phyloP scores from a whole-genome alignment of 2,329 filamentous ascomycete species.

The Colletotrichum destructivum region DNA sequence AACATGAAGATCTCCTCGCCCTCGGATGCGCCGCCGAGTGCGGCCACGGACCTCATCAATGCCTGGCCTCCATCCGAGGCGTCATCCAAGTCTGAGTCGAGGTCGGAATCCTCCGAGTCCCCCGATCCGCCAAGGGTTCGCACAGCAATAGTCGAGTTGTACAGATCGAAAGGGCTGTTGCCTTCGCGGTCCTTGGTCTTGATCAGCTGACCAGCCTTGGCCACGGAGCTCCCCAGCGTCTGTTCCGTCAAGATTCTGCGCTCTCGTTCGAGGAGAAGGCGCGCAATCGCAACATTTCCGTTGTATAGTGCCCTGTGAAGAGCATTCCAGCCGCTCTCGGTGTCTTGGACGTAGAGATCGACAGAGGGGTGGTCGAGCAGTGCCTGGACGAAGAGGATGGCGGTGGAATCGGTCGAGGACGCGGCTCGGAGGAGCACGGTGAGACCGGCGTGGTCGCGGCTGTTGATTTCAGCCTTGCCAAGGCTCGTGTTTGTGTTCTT shows the following conservation, averaged over 20 bases:
- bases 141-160: constrained; percentile 87
- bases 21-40: constrained; percentile 44
- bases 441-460: constrained; percentile 84
- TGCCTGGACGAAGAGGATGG: constrained; percentile 81
- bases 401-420: constrained; percentile 79
- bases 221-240: constrained; percentile 69
- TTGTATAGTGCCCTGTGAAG: constrained; percentile 92
- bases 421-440: constrained; percentile 89
- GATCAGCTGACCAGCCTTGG: constrained; percentile 81
- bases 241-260: constrained; percentile 74
- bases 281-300: constrained; percentile 89
- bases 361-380: constrained; percentile 86
- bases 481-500: constrained; percentile 62
- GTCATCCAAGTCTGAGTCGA: constrained; percentile 70
- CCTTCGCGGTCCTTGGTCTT: constrained; percentile 97
- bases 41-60: constrained; percentile 36
- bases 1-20: constrained; percentile 95
- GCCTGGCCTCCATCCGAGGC: constrained; percentile 48
- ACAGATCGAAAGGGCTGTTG: constrained; percentile 94
- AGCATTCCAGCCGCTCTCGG: constrained; percentile 95
- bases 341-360: constrained; percentile 89
- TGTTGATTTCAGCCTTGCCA: constrained; percentile 81
- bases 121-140: constrained; percentile 70
- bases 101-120: constrained; percentile 62
- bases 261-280: constrained; percentile 85